Conservation (phyloP, 352 stramenopile genomes). For the Phytophthora tubulina region DNA sequence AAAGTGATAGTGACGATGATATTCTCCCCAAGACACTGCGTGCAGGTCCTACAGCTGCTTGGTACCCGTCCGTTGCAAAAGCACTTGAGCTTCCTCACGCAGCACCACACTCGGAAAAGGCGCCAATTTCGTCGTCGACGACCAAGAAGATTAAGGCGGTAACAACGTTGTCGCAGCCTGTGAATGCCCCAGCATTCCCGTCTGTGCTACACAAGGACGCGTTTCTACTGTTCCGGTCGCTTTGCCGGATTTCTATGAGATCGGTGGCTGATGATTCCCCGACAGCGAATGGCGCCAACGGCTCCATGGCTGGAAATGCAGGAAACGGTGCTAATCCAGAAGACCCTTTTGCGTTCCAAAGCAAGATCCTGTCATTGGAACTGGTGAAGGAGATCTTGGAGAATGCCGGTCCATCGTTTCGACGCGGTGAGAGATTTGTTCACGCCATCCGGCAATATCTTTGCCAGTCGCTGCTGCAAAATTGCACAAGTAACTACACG, state of each 20-base stretch:
- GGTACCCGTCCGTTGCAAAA: conserved; percentile 61
- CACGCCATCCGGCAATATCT: conserved; percentile 96
- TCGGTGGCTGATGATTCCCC: conserved; percentile 92
- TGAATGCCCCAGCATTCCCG: conserved; percentile 86
- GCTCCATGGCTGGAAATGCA: conserved; percentile 36
- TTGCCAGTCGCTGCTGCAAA: conserved; percentile 98
- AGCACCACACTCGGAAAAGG: neutral
- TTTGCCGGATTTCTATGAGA: conserved; percentile 95
- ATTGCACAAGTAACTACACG: conserved; percentile 98
- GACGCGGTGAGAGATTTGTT: conserved; percentile 96
- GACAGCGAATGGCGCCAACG: conserved; percentile 21
- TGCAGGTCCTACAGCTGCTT: conserved; percentile 29
- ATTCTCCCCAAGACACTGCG: conserved; percentile 14
- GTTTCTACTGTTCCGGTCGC: conserved; percentile 97
- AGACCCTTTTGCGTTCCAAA: conserved; percentile 95
- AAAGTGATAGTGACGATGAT: conserved; percentile 40
- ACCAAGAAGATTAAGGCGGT: conserved; percentile 21
- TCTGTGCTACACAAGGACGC: conserved; percentile 98
- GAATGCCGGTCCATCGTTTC: conserved; percentile 95
- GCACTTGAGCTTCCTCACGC: conserved; percentile 40
- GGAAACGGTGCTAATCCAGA: conserved; percentile 54
- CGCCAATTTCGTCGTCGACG: neutral
- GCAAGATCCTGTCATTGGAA: conserved; percentile 98
- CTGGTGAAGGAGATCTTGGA: conserved; percentile 98
- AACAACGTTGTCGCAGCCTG: conserved; percentile 38